Evolutionary conservation across 768 basidiomycete genomes (phyloP).

Genomic region (Gyrodon lividus): DNA sequence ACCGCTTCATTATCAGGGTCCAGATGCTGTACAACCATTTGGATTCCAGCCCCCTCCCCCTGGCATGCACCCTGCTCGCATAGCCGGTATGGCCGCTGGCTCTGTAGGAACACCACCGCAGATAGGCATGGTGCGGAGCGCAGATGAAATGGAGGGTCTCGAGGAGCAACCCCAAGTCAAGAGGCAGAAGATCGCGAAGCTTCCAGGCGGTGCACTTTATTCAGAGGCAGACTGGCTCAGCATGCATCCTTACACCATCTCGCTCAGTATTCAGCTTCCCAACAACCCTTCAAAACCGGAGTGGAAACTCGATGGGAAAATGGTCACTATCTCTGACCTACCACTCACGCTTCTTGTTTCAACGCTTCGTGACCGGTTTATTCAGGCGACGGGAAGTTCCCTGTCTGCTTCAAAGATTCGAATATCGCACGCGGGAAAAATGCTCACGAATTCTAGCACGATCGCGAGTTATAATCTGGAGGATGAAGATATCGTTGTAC

Average conservation of each 20-base stretch:
- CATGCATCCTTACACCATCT: conserved; percentile 91
- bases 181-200: conserved; percentile 80
- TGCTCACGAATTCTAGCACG: conserved; percentile 83
- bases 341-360: conserved; percentile 84
- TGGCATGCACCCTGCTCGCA: conserved; percentile 67
- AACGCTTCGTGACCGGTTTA: conserved; percentile 85
- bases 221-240: conserved; percentile 87
- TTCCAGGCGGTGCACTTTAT: conserved; percentile 81
- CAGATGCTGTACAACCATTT: conserved; percentile 74
- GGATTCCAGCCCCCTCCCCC: conserved; percentile 71
- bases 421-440: conserved; percentile 76
- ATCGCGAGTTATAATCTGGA: conserved; percentile 89
- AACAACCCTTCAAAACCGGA: conserved; percentile 81
- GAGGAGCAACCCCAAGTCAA: conserved; percentile 82
- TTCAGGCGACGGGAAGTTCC: conserved; percentile 74
- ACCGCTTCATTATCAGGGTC: conserved; percentile 81
- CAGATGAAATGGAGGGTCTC: conserved; percentile 77
- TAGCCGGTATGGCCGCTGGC: conserved; percentile 58
- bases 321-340: conserved; percentile 77
- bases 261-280: conserved; percentile 82
- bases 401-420: conserved; percentile 79
- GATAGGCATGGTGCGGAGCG: conserved; percentile 71
- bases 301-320: conserved; percentile 86
- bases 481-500: conserved; percentile 80
- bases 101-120: conserved; percentile 44